These are phyloP conservation scores for Thraustotheca clavata DNA, from an alignment of 352 stramenopile species.

Conservation along the genomic window DNA sequence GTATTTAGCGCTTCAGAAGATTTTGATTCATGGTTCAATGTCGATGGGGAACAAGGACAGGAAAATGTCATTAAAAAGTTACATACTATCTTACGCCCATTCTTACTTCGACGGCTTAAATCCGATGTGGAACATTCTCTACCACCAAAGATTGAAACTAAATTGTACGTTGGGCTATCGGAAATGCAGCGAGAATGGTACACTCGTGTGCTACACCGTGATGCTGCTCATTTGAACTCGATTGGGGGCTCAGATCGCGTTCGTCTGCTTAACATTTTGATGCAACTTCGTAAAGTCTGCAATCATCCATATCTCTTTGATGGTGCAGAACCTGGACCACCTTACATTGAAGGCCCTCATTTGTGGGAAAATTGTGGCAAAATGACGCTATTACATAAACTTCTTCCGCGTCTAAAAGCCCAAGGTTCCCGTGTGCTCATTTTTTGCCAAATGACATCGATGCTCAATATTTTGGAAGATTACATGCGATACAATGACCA, in stretches of 20 bases:
- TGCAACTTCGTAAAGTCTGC: conserved; percentile 98
- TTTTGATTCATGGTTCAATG: conserved; percentile 99
- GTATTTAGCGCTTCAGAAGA: conserved; percentile 96
- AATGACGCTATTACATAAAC: conserved; percentile 94
- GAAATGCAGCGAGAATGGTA: conserved; percentile 98
- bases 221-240: conserved; percentile 95
- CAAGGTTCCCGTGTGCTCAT: conserved; percentile 94
- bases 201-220: conserved; percentile 93
- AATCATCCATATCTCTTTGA: conserved; percentile 99
- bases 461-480: conserved; percentile 99
- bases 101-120: conserved; percentile 98
- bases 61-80: conserved; percentile 97
- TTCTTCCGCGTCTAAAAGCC: conserved; percentile 79
- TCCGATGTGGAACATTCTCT: conserved; percentile 95
- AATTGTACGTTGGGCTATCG: conserved; percentile 96
- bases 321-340: conserved; percentile 94
- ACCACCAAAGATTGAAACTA: conserved; percentile 98
- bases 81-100: conserved; percentile 96
- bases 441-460: conserved; percentile 99
- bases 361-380: conserved; percentile 99
- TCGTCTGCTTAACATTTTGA: conserved; percentile 96
- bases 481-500: conserved; percentile 91
- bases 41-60: conserved; percentile 92
- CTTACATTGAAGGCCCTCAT: conserved; percentile 94
- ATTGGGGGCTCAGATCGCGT: conserved; percentile 94